Conservation (phyloP, 2,329 filamentous ascomycete genomes). For the Trichoderma oligosporum region DNA sequence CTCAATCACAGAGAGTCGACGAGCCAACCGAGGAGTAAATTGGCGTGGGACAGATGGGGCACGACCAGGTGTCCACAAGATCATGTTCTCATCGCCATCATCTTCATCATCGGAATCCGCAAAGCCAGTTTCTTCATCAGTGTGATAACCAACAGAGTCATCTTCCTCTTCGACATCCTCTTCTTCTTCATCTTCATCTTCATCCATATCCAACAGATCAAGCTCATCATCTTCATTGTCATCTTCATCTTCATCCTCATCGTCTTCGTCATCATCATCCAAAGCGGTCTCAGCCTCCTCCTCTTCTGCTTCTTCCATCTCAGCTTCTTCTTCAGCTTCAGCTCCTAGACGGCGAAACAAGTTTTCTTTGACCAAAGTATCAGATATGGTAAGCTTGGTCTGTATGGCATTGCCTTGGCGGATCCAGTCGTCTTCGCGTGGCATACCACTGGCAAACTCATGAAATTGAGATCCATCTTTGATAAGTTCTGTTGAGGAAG, state of each 20-base stretch:
- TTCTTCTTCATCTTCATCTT: conserved; percentile 42
- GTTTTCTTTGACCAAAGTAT: conserved; percentile 87
- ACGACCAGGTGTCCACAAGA: conserved; percentile 52
- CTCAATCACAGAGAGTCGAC: conserved; percentile 41
- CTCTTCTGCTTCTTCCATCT: conserved; percentile 65
- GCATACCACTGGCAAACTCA: conserved; percentile 81
- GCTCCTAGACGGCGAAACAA: conserved; percentile 79
- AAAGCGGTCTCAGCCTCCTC: conserved; percentile 33
- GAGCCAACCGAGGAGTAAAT: conserved; percentile 33
- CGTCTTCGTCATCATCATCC: conserved; percentile 44
- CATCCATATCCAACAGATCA: conserved; percentile 46
- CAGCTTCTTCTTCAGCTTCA: conserved; percentile 86
- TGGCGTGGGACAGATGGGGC: conserved; percentile 36
- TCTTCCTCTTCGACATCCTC: conserved; percentile 52
- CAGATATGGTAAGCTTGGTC: conserved; percentile 77
- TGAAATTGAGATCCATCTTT: conserved; percentile 68
- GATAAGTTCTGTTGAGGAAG: conserved; percentile 47
- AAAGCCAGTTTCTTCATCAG: conserved; percentile 65
- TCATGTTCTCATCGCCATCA: conserved; percentile 61
- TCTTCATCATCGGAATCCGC: conserved; percentile 65
- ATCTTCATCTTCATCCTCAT: conserved; percentile 44
- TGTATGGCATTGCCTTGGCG: conserved; percentile 60
- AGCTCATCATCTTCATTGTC: conserved; percentile 47
- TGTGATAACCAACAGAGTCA: conserved; percentile 67
- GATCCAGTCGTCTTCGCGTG: conserved; percentile 89